These are phyloP conservation scores for Biscogniauxia mediterranea DNA, from an alignment of 2,329 filamentous ascomycete species.

Conservation along the genomic window DNA sequence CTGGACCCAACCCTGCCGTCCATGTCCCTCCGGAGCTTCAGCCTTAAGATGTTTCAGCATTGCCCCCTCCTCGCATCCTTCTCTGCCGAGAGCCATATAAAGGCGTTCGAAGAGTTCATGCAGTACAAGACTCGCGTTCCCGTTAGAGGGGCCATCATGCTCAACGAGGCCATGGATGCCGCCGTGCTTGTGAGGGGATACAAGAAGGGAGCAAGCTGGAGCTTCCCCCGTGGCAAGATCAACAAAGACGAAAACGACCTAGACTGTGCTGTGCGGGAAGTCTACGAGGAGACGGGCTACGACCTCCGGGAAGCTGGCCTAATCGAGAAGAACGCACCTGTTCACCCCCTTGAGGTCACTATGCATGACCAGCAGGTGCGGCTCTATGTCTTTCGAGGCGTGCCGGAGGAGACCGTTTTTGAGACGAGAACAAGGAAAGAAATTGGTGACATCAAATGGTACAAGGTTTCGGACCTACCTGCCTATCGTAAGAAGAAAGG, in stretches of 20 bases:
- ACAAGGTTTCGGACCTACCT: slow-evolving; percentile 83
- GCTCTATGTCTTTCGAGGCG: slow-evolving; percentile 85
- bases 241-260: slow-evolving; percentile 95
- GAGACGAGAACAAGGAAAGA: slow-evolving; percentile 92
- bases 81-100: slow-evolving; percentile 72
- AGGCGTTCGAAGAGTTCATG: slow-evolving; percentile 87
- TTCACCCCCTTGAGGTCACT: slow-evolving; percentile 82
- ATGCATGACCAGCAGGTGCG: slow-evolving; percentile 93
- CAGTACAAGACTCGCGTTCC: slow-evolving; percentile 94
- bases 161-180: slow-evolving; percentile 92
- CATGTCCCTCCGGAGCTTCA: slow-evolving; percentile 82
- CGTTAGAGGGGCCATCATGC: slow-evolving; percentile 87
- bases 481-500: slow-evolving; percentile 69
- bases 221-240: slow-evolving; percentile 95
- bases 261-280: slow-evolving; percentile 90
- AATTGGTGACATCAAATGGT: slow-evolving; percentile 97
- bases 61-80: slow-evolving; percentile 85
- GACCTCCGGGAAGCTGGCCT: slow-evolving; percentile 76
- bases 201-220: slow-evolving; percentile 97
- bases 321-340: slow-evolving; percentile 66
- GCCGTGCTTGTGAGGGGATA: slow-evolving; percentile 93
- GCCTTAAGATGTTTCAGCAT: slow-evolving; percentile 87
- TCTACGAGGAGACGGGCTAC: slow-evolving; percentile 93
- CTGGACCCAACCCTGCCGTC: slow-evolving; percentile 81
- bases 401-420: slow-evolving; percentile 84